A percentile compares a stretch with the other conserved stretches of the same genome.
These are phyloP conservation scores for Amanita subjunquillea DNA, from an alignment of 768 basidiomycete species.

Conservation along the genomic window DNA sequence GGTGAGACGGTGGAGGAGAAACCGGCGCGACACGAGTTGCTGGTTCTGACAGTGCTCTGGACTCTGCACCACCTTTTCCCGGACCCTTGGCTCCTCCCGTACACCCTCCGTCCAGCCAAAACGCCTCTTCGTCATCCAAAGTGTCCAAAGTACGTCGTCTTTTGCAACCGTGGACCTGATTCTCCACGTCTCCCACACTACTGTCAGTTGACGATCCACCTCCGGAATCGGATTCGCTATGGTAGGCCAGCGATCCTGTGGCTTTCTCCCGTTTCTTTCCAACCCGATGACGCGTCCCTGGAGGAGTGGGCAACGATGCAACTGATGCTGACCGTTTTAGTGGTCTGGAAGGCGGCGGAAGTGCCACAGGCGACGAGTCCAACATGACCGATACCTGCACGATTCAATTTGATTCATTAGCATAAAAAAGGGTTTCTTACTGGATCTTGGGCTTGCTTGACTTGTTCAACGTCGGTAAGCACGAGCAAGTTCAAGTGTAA, in stretches of 20 bases:
- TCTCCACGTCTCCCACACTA: constrained; percentile 20
- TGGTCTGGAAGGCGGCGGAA: constrained; percentile 23
- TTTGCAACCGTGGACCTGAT: constrained; percentile 21
- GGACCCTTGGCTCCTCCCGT: constrained; percentile 4
- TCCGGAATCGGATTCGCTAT: constrained; percentile 34
- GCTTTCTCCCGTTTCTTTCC: constrained; percentile 26
- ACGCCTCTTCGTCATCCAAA: constrained; percentile 40
- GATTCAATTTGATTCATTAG: too few relatives aligned
- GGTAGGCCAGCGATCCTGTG: constrained; percentile 24
- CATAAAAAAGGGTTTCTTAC: too few relatives aligned
- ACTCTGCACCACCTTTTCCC: not conserved
- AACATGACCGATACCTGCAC: constrained; percentile 12
- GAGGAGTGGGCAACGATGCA: constrained; percentile 59
- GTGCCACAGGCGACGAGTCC: constrained; percentile 21
- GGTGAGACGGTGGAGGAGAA: constrained; percentile 59
- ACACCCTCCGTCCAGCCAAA: constrained; percentile 31
- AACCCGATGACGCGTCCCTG: constrained; percentile 43
- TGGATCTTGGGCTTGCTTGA: too few relatives aligned
- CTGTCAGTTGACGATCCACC: constrained; percentile 14
- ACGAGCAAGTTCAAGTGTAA: too few relatives aligned
- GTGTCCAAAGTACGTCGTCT: constrained; percentile 25
- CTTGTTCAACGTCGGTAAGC: too few relatives aligned
- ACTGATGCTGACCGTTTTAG: constrained; percentile 58
- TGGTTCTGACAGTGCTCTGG: not conserved
- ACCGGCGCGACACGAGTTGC: constrained; percentile 31